A percentile compares a stretch with the other conserved stretches of the same genome.
Evolutionary conservation across 495 filamentous ascomycete species (phyloP).

Genomic region (Aspergillus sclerotiicarbonarius): DNA sequence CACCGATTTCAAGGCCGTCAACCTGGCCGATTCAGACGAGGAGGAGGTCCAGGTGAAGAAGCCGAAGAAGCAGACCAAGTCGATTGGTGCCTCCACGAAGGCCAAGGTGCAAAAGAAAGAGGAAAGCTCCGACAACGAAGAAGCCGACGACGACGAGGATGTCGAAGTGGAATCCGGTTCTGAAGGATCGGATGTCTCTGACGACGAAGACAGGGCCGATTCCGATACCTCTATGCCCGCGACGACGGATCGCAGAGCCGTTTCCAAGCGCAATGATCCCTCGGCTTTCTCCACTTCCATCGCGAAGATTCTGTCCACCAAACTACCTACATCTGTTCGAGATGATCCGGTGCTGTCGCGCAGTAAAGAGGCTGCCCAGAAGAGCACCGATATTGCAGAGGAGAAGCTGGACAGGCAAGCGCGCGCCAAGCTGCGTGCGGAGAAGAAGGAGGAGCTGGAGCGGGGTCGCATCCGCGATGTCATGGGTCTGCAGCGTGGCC

Average conservation of each 20-base stretch:
- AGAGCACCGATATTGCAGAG: slow-evolving; percentile 64
- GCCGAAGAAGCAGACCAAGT: slow-evolving; percentile 24
- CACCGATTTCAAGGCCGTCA: slow-evolving; percentile 57
- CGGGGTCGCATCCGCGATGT: slow-evolving; percentile 87
- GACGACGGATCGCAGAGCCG: slow-evolving; percentile 23
- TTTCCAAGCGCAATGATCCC: slow-evolving; percentile 82
- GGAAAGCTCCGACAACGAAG: slow-evolving; percentile 20
- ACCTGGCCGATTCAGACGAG: slow-evolving; percentile 66
- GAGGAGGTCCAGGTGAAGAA: slow-evolving; percentile 38
- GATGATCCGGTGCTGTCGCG: slow-evolving; percentile 87
- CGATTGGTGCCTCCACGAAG: slow-evolving; percentile 9
- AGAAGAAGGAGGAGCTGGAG: slow-evolving; percentile 78
- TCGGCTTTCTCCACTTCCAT: slow-evolving; percentile 87
- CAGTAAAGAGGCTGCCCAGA: slow-evolving; percentile 63
- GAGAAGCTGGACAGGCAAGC: slow-evolving; percentile 77
- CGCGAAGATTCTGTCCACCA: slow-evolving; percentile 82
- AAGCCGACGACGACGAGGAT: slow-evolving; percentile 24
- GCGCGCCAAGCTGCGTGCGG: slow-evolving; percentile 70
- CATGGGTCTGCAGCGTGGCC: slow-evolving; percentile 51
- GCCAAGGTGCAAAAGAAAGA: slow-evolving; percentile 14
- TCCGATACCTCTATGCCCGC: slow-evolving; percentile 28
- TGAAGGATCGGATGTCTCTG: slow-evolving; percentile 11
- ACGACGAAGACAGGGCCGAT: slow-evolving; percentile 21
- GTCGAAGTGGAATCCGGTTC: slow-evolving; percentile 33
- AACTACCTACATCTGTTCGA: slow-evolving; percentile 75